Conservation (phyloP, 1,139 yeast species). For the Candida sojae region DNA sequence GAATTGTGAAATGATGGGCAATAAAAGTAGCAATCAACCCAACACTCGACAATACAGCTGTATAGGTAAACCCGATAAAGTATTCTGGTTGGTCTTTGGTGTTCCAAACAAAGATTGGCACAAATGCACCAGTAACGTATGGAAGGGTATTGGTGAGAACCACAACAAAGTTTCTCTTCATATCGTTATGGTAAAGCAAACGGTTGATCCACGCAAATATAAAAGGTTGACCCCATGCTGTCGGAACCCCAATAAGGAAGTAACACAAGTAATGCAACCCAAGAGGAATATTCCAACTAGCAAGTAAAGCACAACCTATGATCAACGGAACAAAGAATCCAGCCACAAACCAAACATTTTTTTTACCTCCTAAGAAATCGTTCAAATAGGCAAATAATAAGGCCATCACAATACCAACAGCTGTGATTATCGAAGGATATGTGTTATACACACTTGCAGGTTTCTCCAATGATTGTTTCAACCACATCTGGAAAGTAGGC, state of each 20-base stretch:
- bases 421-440: constrained; percentile 50
- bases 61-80: constrained; percentile 51
- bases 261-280: constrained; percentile 53
- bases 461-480: constrained; percentile 43
- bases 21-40: constrained; percentile 41
- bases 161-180: constrained; percentile 52
- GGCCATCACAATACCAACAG: constrained; percentile 44
- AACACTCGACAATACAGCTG: constrained; percentile 41
- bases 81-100: constrained; percentile 52
- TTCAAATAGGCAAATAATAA: constrained; percentile 40
- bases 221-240: constrained; percentile 44
- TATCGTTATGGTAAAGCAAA: constrained; percentile 41
- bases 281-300: constrained; percentile 48
- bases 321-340: constrained; percentile 36
- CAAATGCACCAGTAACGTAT: constrained; percentile 53
- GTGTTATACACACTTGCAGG: constrained; percentile 45
- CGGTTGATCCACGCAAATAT: constrained; percentile 60
- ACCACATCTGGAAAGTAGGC: constrained; percentile 57
- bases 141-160: constrained; percentile 53
- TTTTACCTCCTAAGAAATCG: constrained; percentile 45
- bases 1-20: constrained; percentile 29
- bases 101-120: constrained; percentile 49
- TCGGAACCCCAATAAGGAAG: constrained; percentile 49
- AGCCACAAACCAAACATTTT: constrained; percentile 37
- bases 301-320: constrained; percentile 44